Evolutionary conservation across 2,329 filamentous ascomycete species (phyloP).

Genomic region (Trichoderma breve): DNA sequence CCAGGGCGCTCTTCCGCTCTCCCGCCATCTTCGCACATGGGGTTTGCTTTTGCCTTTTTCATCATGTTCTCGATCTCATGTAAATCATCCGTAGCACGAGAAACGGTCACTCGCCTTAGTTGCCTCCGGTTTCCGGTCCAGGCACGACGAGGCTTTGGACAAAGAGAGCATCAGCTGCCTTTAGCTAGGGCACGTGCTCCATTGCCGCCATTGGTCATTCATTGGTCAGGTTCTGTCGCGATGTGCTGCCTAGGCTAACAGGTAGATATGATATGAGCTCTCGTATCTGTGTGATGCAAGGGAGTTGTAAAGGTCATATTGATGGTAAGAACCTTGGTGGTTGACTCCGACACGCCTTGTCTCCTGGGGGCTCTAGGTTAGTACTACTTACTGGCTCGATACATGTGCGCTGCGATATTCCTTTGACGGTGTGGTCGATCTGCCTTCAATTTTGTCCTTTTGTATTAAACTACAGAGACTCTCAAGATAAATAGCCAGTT

Average conservation of each 20-base stretch:
- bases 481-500: no score
- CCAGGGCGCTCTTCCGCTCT: neutral
- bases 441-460: neutral
- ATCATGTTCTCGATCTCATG: neutral
- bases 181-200: slow-evolving; percentile 4
- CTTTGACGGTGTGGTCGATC: neutral
- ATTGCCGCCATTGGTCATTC: slow-evolving; percentile 13
- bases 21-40: neutral
- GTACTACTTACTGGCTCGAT: neutral
- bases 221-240: neutral
- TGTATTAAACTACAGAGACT: neutral
- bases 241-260: neutral
- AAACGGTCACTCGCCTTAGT: neutral
- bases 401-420: neutral
- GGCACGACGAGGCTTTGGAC: neutral
- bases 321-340: neutral
- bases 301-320: neutral
- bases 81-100: neutral
- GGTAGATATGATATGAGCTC: neutral
- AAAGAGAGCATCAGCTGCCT: neutral
- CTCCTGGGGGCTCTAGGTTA: no score
- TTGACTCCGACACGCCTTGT: no score
- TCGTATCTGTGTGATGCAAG: neutral
- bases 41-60: no score
- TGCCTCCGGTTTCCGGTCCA: neutral